Conservation (phyloP, 768 basidiomycete genomes). For the Boletus subcaerulescens region DNA sequence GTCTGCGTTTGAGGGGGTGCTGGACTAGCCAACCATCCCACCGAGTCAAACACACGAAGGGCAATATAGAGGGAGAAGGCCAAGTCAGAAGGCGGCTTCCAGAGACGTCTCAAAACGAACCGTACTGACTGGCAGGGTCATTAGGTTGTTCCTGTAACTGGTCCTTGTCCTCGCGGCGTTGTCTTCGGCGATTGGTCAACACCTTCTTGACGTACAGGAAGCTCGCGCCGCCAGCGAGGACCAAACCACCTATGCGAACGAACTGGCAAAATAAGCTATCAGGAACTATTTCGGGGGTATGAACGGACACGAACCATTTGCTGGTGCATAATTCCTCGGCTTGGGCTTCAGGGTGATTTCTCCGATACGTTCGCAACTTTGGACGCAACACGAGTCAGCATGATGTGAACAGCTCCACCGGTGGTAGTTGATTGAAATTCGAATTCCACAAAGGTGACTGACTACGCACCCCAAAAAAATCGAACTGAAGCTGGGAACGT, state of each 20-base stretch:
- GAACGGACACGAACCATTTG: slow-evolving; percentile 14
- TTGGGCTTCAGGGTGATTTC: background rate
- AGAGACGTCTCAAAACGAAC: background rate
- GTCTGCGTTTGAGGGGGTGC: slow-evolving; percentile 6
- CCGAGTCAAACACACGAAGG: background rate
- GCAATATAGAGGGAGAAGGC: background rate
- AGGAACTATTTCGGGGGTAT: background rate
- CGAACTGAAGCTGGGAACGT: slow-evolving; percentile 14
- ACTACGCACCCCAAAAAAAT: slow-evolving; percentile 10
- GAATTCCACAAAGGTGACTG: slow-evolving; percentile 1
- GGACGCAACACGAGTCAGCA: background rate
- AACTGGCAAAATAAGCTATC: slow-evolving; percentile 9
- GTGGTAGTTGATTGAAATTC: background rate
- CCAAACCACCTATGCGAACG: slow-evolving; percentile 26
- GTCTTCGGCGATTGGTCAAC: slow-evolving; percentile 26
- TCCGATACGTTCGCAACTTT: slow-evolving; percentile 3
- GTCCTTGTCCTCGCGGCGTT: slow-evolving; percentile 17
- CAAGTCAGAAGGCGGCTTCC: slow-evolving; percentile 11
- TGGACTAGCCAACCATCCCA: background rate
- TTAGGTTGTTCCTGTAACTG: slow-evolving; percentile 9
- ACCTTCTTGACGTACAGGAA: slow-evolving; percentile 32
- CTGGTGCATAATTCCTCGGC: slow-evolving; percentile 13
- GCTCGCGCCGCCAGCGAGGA: slow-evolving; percentile 27
- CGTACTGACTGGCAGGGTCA: background rate
- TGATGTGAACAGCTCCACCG: background rate